These are phyloP conservation scores for Oryza australiensis DNA, from an alignment of 176 grass and related monocot genomes.

Conservation along the genomic window DNA sequence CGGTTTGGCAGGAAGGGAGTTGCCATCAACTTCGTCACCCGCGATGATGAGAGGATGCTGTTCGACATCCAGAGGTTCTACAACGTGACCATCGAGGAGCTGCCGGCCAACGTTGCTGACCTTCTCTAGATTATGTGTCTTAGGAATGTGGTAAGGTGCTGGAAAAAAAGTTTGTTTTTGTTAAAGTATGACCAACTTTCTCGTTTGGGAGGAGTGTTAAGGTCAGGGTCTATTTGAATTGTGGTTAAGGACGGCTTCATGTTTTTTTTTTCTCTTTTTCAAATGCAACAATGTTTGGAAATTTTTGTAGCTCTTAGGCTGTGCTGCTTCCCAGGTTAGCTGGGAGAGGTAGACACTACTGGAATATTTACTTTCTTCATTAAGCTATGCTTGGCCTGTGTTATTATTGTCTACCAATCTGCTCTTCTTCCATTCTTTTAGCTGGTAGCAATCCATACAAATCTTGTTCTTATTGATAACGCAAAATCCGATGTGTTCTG, in stretches of 20 bases:
- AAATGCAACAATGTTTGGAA: constrained; percentile 40
- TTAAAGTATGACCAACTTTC: constrained; percentile 53
- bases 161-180: constrained; percentile 47
- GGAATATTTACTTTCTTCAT: constrained; percentile 23
- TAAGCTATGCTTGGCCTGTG: neutral
- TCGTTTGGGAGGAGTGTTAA: constrained; percentile 45
- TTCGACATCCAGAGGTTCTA: constrained; percentile 80
- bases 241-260: constrained; percentile 35
- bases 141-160: constrained; percentile 41
- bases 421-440: neutral
- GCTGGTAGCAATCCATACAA: too few relatives aligned
- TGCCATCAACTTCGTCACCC: constrained; percentile 79
- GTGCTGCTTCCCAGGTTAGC: constrained; percentile 32
- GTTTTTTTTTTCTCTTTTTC: neutral
- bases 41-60: constrained; percentile 72
- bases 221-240: constrained; percentile 39
- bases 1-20: constrained; percentile 83
- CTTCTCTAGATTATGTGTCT: constrained; percentile 53
- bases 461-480: neutral
- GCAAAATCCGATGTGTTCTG: neutral
- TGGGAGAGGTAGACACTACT: constrained; percentile 29
- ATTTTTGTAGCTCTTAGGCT: constrained; percentile 48
- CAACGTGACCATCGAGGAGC: constrained; percentile 66
- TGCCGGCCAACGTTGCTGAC: constrained; percentile 73
- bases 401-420: neutral